A percentile compares a stretch with the other conserved stretches of the same genome.
Conservation (phyloP, 108 stramenopile genomes). For the Skeletonema menzelii region DNA sequence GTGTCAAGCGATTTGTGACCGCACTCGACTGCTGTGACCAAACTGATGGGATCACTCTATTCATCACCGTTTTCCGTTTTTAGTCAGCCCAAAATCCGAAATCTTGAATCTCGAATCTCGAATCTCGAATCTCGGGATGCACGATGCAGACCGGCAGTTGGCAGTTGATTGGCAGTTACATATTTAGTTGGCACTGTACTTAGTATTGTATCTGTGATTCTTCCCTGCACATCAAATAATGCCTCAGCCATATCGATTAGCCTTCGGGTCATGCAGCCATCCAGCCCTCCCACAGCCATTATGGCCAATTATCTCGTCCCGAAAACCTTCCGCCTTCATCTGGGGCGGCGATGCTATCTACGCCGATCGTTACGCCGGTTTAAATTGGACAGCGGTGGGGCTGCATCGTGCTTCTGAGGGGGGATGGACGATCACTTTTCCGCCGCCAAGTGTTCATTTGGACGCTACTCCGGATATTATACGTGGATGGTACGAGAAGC, state of each 20-base stretch:
- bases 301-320: conserved; percentile 63
- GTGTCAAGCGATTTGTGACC: too few species aligned
- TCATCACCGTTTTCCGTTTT: too few species aligned
- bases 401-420: not conserved
- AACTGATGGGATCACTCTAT: too few species aligned
- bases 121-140: too few species aligned
- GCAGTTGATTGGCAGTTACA: too few species aligned
- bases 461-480: conserved; percentile 58
- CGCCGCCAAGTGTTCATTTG: conserved; percentile 42
- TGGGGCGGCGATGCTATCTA: conserved; percentile 91
- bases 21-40: too few species aligned
- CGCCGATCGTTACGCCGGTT: conserved; percentile 46
- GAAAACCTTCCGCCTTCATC: conserved; percentile 72
- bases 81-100: too few species aligned
- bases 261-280: conserved; percentile 80
- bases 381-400: conserved; percentile 32
- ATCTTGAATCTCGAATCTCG: too few species aligned
- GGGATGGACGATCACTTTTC: conserved; percentile 45
- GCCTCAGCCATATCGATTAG: conserved; percentile 37
- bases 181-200: too few species aligned
- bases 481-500: conserved; percentile 49
- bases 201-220: too few species aligned
- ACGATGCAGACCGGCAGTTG: too few species aligned
- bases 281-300: conserved; percentile 70
- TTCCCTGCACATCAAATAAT: not conserved